Evolutionary conservation across 2,329 filamentous ascomycete species (phyloP).

Genomic region (Paecilomyces formosus): DNA sequence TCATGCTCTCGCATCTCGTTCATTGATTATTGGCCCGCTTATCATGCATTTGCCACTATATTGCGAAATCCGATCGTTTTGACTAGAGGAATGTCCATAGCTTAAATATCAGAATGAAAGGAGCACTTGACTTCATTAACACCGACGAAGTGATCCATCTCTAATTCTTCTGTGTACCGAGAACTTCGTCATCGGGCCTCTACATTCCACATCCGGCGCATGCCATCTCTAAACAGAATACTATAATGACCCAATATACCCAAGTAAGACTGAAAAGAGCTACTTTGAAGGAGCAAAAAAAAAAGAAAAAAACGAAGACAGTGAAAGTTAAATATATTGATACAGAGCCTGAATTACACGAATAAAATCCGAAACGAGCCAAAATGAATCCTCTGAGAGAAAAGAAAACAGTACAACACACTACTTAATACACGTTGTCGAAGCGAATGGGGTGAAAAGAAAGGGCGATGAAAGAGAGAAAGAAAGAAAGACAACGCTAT

Average conservation of each 20-base stretch:
- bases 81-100: neutral
- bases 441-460: neutral
- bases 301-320: too few relatives aligned
- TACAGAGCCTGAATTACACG: neutral
- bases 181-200: too few relatives aligned
- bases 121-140: too few relatives aligned
- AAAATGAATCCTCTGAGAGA: neutral
- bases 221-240: too few relatives aligned
- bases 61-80: neutral
- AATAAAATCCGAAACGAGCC: neutral
- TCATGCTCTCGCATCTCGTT: neutral
- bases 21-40: neutral
- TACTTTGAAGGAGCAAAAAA: too few relatives aligned
- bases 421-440: neutral
- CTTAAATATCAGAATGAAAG: neutral
- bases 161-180: too few relatives aligned
- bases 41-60: neutral
- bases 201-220: too few relatives aligned
- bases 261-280: too few relatives aligned
- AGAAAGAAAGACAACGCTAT: too few relatives aligned
- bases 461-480: neutral
- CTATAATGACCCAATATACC: too few relatives aligned
- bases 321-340: neutral
- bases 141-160: too few relatives aligned
- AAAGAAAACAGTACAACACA: neutral